phyloP scores from a whole-genome alignment of 345 rosid genomes.

The Orychophragmus violaceus region DNA sequence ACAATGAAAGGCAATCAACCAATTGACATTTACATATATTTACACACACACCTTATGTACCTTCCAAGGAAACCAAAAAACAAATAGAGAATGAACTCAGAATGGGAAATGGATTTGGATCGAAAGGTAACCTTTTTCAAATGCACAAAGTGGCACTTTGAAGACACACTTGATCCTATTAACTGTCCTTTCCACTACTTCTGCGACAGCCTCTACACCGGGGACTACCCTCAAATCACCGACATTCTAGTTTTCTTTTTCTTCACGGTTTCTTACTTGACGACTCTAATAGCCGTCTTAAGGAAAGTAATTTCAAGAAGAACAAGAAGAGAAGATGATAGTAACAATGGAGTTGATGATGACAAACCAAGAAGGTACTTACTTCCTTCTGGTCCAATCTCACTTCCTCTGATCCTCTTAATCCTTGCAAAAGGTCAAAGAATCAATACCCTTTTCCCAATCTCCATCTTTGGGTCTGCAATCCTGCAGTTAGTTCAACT shows the following conservation, averaged over 20 bases:
- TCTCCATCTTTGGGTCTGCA: constrained; percentile 58
- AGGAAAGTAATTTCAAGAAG: constrained; percentile 30
- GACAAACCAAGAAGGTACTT: constrained; percentile 42
- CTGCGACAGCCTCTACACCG: constrained; percentile 62
- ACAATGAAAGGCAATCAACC: constrained; percentile 33
- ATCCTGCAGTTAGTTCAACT: constrained; percentile 53
- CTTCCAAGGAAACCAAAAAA: constrained; percentile 22
- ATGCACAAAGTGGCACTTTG: constrained; percentile 73
- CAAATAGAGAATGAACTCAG: constrained; percentile 2
- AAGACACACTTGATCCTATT: constrained; percentile 73
- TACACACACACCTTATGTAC: constrained; percentile 7
- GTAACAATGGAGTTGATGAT: neutral
- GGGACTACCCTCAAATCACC: constrained; percentile 40
- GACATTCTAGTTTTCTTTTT: constrained; percentile 46
- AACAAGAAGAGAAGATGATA: constrained; percentile 13
- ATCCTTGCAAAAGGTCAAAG: constrained; percentile 62
- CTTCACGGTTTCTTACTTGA: constrained; percentile 38
- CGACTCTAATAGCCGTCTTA: constrained; percentile 39
- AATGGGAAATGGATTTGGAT: constrained; percentile 41
- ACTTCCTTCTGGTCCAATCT: constrained; percentile 67
- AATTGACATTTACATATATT: neutral
- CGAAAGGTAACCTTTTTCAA: constrained; percentile 50
- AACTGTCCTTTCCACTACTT: constrained; percentile 78
- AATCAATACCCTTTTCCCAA: constrained; percentile 54
- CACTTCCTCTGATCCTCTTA: constrained; percentile 55